A percentile compares a stretch with the other conserved stretches of the same genome.
These are phyloP conservation scores for Amphirosellinia nigrospora DNA, from an alignment of 495 filamentous ascomycete species.

Conservation along the genomic window DNA sequence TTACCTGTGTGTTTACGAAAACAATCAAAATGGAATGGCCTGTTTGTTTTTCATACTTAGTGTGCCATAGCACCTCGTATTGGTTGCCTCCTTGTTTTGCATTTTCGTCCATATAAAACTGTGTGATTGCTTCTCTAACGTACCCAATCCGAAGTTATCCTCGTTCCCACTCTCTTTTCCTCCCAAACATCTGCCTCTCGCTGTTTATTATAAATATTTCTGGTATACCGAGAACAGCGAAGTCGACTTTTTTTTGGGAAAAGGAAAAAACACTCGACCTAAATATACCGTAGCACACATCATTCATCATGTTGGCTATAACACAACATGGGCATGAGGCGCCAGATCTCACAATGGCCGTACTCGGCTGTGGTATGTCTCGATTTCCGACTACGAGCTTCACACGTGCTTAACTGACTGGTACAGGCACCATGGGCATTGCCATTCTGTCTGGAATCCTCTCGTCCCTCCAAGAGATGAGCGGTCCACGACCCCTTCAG, in stretches of 20 bases:
- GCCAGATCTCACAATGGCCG: constrained; percentile 67
- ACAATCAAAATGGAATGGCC: constrained; percentile 9
- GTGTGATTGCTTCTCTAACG: constrained; percentile 9
- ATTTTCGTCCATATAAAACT: constrained; percentile 15
- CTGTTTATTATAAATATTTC: not conserved
- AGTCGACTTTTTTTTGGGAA: not conserved
- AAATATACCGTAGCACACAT: not conserved
- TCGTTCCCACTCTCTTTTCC: not conserved
- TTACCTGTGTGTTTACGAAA: constrained; percentile 19
- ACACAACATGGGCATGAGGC: constrained; percentile 42
- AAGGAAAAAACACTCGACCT: not conserved
- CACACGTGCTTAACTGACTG: constrained; percentile 26
- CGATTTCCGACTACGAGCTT: not conserved
- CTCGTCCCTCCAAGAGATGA: constrained; percentile 61
- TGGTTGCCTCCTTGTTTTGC: constrained; percentile 10
- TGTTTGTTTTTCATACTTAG: not conserved
- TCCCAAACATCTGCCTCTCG: not conserved
- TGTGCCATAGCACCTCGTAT: not conserved
- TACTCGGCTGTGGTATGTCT: constrained; percentile 73
- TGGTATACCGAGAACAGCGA: not conserved
- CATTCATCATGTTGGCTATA: constrained; percentile 40
- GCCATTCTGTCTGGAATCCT: constrained; percentile 85
- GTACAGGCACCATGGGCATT: constrained; percentile 77
- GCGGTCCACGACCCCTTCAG: constrained; percentile 43
- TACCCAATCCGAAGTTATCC: not conserved